Conservation (phyloP, 78 protist species). For the Creolimax fragrantissima region DNA sequence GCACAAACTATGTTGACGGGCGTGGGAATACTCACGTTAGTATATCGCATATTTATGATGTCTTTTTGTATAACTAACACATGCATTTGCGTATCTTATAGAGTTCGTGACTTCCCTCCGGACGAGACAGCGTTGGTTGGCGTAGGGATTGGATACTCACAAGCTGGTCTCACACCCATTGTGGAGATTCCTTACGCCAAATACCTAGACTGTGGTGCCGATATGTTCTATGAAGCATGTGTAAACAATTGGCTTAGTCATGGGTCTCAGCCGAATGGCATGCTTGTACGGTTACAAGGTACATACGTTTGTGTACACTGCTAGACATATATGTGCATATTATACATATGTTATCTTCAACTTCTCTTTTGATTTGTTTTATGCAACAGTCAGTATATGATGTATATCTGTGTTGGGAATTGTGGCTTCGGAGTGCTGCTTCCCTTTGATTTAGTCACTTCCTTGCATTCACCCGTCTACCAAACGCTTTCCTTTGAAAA, state of each 20-base stretch:
- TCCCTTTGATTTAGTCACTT: too few relatives aligned
- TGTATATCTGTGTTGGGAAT: too few relatives aligned
- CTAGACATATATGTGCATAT: too few relatives aligned
- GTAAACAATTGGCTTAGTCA: slow-evolving; percentile 44
- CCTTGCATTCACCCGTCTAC: too few relatives aligned
- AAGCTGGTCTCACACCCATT: slow-evolving; percentile 42
- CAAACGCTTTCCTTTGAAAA: too few relatives aligned
- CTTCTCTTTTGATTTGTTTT: too few relatives aligned
- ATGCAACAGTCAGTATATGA: too few relatives aligned
- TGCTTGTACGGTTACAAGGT: slow-evolving; percentile 57
- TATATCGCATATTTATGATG: too few relatives aligned
- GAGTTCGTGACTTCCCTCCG: slow-evolving; percentile 42
- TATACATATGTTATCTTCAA: too few relatives aligned
- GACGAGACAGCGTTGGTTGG: slow-evolving; percentile 33
- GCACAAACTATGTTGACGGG: too few relatives aligned
- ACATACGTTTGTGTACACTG: neutral
- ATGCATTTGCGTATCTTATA: neutral
- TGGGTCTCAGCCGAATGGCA: slow-evolving; percentile 46
- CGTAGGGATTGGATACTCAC: slow-evolving; percentile 31
- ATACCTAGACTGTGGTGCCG: slow-evolving; percentile 52
- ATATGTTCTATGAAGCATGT: slow-evolving; percentile 40
- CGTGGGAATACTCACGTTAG: too few relatives aligned
- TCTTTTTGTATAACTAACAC: neutral
- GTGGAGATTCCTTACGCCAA: slow-evolving; percentile 63
- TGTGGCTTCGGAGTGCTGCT: too few relatives aligned